These are phyloP conservation scores for Solioccasus polychromus DNA, from an alignment of 768 basidiomycete genomes.

Conservation along the genomic window DNA sequence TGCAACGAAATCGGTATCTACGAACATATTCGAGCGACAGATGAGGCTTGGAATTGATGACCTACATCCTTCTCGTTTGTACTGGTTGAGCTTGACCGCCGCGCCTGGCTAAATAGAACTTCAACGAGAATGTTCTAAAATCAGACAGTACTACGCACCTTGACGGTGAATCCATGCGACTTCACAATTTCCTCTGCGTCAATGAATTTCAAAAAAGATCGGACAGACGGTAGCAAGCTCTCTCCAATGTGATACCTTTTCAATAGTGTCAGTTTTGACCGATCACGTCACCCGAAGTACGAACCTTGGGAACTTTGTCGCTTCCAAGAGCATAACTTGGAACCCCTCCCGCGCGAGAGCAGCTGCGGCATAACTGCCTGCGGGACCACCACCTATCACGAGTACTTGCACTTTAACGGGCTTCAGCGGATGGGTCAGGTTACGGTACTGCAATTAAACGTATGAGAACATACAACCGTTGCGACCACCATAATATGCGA, in stretches of 20 bases:
- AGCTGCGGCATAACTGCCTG: slow-evolving; percentile 9
- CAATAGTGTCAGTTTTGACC: neutral
- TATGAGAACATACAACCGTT: no score
- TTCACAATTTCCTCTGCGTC: slow-evolving; percentile 7
- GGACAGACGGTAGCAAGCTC: slow-evolving; percentile 7
- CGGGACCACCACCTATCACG: slow-evolving; percentile 12
- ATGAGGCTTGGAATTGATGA: neutral
- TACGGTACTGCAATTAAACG: no score
- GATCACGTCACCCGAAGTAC: neutral
- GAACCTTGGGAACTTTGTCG: slow-evolving; percentile 10
- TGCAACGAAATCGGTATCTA: slow-evolving; percentile 8
- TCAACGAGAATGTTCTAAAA: neutral
- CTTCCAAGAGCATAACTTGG: slow-evolving; percentile 8
- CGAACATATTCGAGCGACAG: neutral
- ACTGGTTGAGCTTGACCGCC: slow-evolving; percentile 10
- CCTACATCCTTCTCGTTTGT: slow-evolving; percentile 15
- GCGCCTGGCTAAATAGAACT: slow-evolving; percentile 2
- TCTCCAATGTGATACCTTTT: slow-evolving; percentile 17
- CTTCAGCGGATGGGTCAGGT: neutral
- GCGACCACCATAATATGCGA: no score
- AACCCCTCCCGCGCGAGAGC: slow-evolving; percentile 14
- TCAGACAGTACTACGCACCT: neutral
- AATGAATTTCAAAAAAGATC: slow-evolving; percentile 8
- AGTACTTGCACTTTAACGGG: slow-evolving; percentile 4
- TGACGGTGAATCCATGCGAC: slow-evolving; percentile 8